Evolutionary conservation across 768 basidiomycete genomes (phyloP).

Genomic region (Phaffia tasmanica): DNA sequence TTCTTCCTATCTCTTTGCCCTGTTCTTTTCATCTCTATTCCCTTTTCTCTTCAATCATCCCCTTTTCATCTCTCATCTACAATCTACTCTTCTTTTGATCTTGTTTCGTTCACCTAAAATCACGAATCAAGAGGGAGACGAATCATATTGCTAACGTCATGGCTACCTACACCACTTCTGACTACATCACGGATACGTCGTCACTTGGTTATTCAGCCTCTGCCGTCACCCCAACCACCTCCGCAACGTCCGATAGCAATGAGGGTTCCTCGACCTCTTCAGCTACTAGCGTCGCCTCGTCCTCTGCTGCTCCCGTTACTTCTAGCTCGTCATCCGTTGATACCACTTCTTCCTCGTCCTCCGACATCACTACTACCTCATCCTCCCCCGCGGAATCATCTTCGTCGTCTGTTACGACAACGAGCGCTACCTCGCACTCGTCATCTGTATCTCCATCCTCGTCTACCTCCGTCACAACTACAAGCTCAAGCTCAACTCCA

Average conservation of each 20-base stretch:
- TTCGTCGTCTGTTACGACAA: neutral
- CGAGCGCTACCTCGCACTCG: conserved; percentile 1
- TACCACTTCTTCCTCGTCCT: neutral
- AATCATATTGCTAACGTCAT: too few relatives aligned
- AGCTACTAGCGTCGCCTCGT: neutral
- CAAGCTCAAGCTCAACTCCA: neutral
- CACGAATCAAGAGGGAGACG: too few relatives aligned
- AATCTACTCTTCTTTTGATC: neutral
- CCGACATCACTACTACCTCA: neutral
- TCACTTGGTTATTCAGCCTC: too few relatives aligned
- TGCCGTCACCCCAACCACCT: neutral
- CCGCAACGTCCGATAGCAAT: neutral
- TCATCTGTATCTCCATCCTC: conserved; percentile 1
- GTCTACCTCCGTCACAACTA: neutral
- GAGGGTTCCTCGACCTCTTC: conserved; percentile 5
- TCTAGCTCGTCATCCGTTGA: neutral
- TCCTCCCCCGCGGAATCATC: neutral
- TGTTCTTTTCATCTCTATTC: neutral
- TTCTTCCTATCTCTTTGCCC: neutral
- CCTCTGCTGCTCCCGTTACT: neutral
- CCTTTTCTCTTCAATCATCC: neutral
- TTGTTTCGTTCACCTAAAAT: neutral
- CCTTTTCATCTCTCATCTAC: neutral
- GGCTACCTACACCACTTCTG: too few relatives aligned
- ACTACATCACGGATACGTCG: too few relatives aligned